Base-by-base conservation (phyloP, 2,329 filamentous ascomycete genomes). In the Dactylonectria macrodidyma region DNA sequence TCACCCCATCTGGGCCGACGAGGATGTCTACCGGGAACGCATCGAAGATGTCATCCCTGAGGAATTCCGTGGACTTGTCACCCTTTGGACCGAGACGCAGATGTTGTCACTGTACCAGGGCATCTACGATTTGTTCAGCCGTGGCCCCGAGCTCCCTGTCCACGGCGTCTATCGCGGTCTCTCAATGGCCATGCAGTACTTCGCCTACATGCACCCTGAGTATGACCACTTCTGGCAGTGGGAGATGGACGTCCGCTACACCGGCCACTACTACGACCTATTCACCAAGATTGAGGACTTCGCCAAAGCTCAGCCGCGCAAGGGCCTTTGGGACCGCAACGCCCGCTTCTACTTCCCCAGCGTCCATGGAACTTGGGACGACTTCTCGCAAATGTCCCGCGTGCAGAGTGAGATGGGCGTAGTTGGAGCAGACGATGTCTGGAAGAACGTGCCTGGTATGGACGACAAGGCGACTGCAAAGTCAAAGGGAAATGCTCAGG, bases 201-300 rank as follows among this genome's bases (percentile, higher is more conserved):
- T 98, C 79, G 93, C 95, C 6, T 91, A 95, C 77, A 88, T 90
- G 75, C 95, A 97, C 80, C 93, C 93, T 1, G 95, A 97, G 79
- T 97, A 95, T 77, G 94, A 97, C 55, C 93, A 91, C 82, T 94
- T 95, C 81, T 97, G 95, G 95, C 93, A 97, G 73, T 97, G 95
- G 93, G 95, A 97, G 80, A 95, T 97, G 91, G 95, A 97, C 76
- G 90, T 95, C 51, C 91, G 94, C 34, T 97, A 97, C 80, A 96
- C 93, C 0, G 94, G 95, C 41, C 94, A 97, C 81, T 95, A 93
- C 83, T 95, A 92, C 72, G 89, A 93, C 68, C 81, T 94, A 22
- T 88, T 95, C 76, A 88, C 90, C 72, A 92, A 92, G 77, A 83
- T 94, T 44, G 87, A 89, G 74, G 82, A 84, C 51, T 96, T 92